Base-by-base conservation (phyloP, 2,329 filamentous ascomycete genomes). In the Stemphylium beticola region DNA sequence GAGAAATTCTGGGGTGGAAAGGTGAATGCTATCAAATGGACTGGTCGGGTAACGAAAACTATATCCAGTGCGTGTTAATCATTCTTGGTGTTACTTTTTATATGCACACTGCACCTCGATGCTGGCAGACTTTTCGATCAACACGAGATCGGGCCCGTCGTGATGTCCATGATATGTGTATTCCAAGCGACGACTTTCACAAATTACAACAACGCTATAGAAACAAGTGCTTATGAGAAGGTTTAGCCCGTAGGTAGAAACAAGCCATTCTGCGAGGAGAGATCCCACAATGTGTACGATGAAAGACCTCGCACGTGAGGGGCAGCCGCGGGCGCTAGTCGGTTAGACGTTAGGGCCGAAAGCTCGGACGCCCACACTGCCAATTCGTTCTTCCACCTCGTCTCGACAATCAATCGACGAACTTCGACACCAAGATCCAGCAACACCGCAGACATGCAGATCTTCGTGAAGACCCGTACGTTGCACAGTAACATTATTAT, bases 381-480 rank as follows among this genome's bases (percentile, higher is more conserved):
- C 57, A 64, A 69, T 64, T 64, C 55, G 48, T 57, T 29, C 52
- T 53, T 42, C 45, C 42, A 44, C 55, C 40, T 53, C 53, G 46
- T 55, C 57, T 52, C 43, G 41, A 36, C 53, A 60, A 55, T 56
- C 57, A 52, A 55, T 48, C 53, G 58, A 63, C 60, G 56, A 60
- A 70, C 67, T 62, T 57, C 57, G 58, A 66, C 54, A 41, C 61
- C 65, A 68, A 62, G 62, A 66, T 65, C 62, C 60, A 61, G 68
- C 56, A 67, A 55, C 61, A 67, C 60, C 61, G 67, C 56, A 67
- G 68, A 64, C 57, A 68, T 72, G 68, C 65, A 73, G 70, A 74
- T 82, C 89, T 98, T 98, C 90, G 93, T 98, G 85, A 98, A 97
- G 90, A 97, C 93, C 87, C 92, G 97, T 78, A 72, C 22, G 68